Conservation (phyloP, 331 rosid species). For the Stylosanthes scabra region DNA sequence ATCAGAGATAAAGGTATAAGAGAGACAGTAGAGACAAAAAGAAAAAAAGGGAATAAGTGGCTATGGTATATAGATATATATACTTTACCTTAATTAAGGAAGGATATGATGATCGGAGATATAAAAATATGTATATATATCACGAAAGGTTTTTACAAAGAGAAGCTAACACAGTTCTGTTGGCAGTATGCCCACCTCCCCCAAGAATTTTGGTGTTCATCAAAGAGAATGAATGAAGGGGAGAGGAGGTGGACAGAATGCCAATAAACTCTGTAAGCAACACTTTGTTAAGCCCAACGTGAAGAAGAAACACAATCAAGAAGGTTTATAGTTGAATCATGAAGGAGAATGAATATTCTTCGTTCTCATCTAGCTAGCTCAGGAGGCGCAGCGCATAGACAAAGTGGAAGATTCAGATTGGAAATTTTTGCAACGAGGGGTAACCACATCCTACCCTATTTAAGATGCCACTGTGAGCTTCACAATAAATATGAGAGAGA, state of each 20-base stretch:
- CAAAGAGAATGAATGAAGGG: not conserved
- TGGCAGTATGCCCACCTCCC: constrained; percentile 99
- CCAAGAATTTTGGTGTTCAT: not conserved
- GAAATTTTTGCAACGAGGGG: not conserved
- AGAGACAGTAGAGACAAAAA: too few species aligned
- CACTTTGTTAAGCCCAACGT: constrained; percentile 73
- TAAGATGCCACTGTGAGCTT: constrained; percentile 49
- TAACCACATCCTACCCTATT: constrained; percentile 46
- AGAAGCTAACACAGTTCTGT: constrained; percentile 81
- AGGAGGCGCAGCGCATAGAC: not conserved
- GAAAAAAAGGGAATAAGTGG: too few species aligned
- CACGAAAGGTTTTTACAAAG: constrained; percentile 72
- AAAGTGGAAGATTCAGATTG: not conserved
- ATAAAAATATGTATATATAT: not conserved
- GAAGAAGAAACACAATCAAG: constrained; percentile 28
- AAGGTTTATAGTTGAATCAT: not conserved
- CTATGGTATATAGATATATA: not conserved
- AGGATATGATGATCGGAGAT: not conserved
- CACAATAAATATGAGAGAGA: constrained; percentile 51
- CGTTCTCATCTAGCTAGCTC: constrained; percentile 13
- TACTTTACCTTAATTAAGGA: not conserved
- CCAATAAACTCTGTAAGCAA: constrained; percentile 82
- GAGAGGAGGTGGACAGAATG: constrained; percentile 95
- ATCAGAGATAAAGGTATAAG: not conserved
- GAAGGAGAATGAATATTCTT: not conserved